phyloP scores from a whole-genome alignment of 2,329 filamentous ascomycete species.

The Botrytis squamosa region DNA sequence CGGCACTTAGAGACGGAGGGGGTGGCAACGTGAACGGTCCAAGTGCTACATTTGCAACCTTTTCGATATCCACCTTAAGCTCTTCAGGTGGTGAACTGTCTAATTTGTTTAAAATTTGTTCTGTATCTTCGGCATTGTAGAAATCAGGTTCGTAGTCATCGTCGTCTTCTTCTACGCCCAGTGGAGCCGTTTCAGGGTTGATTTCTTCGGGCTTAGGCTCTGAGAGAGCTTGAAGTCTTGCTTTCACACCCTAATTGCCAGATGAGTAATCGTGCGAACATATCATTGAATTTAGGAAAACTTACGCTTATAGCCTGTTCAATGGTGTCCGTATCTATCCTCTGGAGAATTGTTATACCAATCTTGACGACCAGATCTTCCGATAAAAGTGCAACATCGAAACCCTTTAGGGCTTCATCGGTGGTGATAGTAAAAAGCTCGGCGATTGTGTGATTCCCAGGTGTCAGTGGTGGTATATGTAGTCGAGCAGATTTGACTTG shows the following conservation, averaged over 20 bases:
- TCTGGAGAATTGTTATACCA: slow-evolving; percentile 72
- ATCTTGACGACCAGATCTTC: slow-evolving; percentile 75
- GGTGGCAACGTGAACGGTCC: slow-evolving; percentile 75
- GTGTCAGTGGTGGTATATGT: slow-evolving; percentile 63
- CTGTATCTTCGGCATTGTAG: slow-evolving; percentile 67
- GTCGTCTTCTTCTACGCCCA: slow-evolving; percentile 74
- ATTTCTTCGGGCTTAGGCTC: slow-evolving; percentile 39
- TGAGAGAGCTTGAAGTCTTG: slow-evolving; percentile 44
- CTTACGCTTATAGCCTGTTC: slow-evolving; percentile 71
- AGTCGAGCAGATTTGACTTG: slow-evolving; percentile 41
- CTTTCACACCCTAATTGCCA: slow-evolving; percentile 49
- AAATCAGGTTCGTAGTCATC: slow-evolving; percentile 94
- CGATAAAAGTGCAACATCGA: slow-evolving; percentile 80
- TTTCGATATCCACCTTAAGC: slow-evolving; percentile 41
- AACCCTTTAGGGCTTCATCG: slow-evolving; percentile 70
- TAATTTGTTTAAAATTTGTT: slow-evolving; percentile 75
- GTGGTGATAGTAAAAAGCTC: slow-evolving; percentile 84
- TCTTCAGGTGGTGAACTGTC: slow-evolving; percentile 65
- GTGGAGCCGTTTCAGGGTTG: slow-evolving; percentile 58
- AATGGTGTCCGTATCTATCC: slow-evolving; percentile 67
- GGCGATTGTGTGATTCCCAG: slow-evolving; percentile 74
- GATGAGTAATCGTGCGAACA: slow-evolving; percentile 19
- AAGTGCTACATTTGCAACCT: slow-evolving; percentile 53
- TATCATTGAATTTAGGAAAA: slow-evolving; percentile 27
- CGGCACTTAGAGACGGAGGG: slow-evolving; percentile 69